Percentiles rank a stretch among this genome's conserved stretches.
These are phyloP conservation scores for Penicillium egyptiacum DNA, from an alignment of 495 filamentous ascomycete genomes.

Conservation along the genomic window DNA sequence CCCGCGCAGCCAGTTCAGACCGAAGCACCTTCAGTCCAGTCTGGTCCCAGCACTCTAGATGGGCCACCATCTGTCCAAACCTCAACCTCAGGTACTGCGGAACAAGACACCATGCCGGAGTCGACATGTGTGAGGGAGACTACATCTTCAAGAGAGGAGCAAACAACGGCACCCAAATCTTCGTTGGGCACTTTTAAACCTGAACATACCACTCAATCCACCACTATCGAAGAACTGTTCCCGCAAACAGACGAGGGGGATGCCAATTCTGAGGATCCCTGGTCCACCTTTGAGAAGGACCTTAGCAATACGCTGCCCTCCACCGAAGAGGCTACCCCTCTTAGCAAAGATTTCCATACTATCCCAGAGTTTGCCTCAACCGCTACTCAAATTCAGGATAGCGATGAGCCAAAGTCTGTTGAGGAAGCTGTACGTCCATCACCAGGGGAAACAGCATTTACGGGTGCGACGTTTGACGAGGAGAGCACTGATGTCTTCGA, in stretches of 20 bases:
- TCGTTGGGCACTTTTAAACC: too few species aligned
- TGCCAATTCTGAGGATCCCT: background rate
- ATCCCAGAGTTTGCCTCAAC: background rate
- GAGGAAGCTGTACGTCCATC: background rate
- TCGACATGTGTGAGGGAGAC: background rate
- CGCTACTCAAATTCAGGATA: background rate
- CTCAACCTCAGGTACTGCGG: background rate
- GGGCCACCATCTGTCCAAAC: background rate
- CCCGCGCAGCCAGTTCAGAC: background rate
- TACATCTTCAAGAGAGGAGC: background rate
- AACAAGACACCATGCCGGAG: background rate
- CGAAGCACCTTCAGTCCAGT: conserved; percentile 1
- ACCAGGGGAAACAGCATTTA: background rate
- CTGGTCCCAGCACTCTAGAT: background rate
- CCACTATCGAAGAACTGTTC: background rate
- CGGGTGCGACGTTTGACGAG: background rate
- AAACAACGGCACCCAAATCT: background rate
- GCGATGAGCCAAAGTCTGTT: background rate
- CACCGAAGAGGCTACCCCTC: background rate
- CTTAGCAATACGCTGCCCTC: background rate
- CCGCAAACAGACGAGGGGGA: background rate
- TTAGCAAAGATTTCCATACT: background rate
- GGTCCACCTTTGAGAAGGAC: conserved; percentile 3
- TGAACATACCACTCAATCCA: background rate
- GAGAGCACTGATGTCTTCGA: background rate